These are phyloP conservation scores for Stachybotrys chartarum DNA, from an alignment of 2,329 filamentous ascomycete species.

Conservation along the genomic window DNA sequence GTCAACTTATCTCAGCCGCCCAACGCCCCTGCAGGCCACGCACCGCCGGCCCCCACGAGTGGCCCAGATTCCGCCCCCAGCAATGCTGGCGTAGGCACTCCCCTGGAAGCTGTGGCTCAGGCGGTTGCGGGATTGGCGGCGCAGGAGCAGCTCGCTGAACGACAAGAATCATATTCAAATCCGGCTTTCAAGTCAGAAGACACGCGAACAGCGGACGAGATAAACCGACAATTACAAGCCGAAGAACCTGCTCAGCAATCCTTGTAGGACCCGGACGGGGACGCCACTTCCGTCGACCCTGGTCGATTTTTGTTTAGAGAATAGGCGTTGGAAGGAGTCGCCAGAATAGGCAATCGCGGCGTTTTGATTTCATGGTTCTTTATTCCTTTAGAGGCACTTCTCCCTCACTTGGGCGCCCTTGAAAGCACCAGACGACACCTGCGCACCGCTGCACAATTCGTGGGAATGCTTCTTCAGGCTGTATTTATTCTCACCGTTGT, in stretches of 20 bases:
- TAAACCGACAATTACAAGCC: constrained; percentile 44
- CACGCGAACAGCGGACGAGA: constrained; percentile 42
- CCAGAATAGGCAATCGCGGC: not conserved
- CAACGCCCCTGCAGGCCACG: not conserved
- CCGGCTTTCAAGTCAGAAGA: constrained; percentile 36
- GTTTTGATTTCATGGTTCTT: not conserved
- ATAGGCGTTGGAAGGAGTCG: not conserved
- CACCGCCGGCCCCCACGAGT: constrained; percentile 12
- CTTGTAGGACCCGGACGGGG: not conserved
- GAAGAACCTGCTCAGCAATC: constrained; percentile 15
- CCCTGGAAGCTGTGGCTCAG: constrained; percentile 44
- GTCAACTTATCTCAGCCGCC: constrained; percentile 52
- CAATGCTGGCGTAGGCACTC: constrained; percentile 23
- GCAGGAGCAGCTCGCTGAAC: constrained; percentile 31
- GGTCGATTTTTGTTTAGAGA: not conserved
- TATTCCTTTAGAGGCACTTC: not conserved
- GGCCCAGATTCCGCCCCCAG: constrained; percentile 15
- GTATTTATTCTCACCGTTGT: not conserved
- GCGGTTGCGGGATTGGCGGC: constrained; percentile 36
- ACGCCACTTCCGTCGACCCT: not conserved
- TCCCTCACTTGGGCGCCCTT: no score
- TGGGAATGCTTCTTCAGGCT: not conserved
- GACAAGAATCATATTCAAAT: constrained; percentile 22
- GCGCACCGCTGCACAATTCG: not conserved
- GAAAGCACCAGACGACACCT: no score